A percentile compares a stretch with the other conserved stretches of the same genome.
These are phyloP conservation scores for Caryopteris hybrid DNA, from an alignment of 305 asterid genomes.

Conservation along the genomic window DNA sequence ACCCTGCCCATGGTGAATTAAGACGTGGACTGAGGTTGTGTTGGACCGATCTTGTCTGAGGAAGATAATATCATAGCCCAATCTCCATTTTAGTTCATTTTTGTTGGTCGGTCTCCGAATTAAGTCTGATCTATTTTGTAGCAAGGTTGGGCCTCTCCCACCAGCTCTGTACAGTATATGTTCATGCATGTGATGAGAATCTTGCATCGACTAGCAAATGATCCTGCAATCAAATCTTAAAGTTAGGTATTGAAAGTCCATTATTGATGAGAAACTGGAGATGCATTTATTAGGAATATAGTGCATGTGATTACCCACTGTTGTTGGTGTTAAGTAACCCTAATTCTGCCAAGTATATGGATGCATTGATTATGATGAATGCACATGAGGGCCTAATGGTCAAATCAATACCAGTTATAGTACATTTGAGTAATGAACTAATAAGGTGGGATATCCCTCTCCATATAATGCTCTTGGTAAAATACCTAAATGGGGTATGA, in stretches of 20 bases:
- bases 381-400: slow-evolving; percentile 1
- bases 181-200: background rate
- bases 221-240: background rate
- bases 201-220: background rate
- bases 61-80: no score
- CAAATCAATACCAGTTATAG: slow-evolving; percentile 4
- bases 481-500: no score
- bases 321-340: background rate
- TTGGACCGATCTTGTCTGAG: no score
- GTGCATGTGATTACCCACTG: background rate
- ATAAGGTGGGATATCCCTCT: background rate
- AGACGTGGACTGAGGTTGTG: no score
- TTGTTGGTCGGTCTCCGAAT: no score
- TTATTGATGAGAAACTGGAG: background rate
- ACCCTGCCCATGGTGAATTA: no score
- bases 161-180: background rate
- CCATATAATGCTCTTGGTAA: no score
- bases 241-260: background rate
- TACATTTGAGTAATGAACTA: background rate
- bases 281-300: background rate
- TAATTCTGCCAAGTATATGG: background rate
- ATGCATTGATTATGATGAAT: slow-evolving; percentile 14
- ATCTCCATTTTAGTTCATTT: no score
- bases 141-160: background rate
- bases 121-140: no score